Evolutionary conservation across 225 moss, liverwort and hornwort genomes (phyloP).

Genomic region (Bryoerythrophyllum caledonicum): DNA sequence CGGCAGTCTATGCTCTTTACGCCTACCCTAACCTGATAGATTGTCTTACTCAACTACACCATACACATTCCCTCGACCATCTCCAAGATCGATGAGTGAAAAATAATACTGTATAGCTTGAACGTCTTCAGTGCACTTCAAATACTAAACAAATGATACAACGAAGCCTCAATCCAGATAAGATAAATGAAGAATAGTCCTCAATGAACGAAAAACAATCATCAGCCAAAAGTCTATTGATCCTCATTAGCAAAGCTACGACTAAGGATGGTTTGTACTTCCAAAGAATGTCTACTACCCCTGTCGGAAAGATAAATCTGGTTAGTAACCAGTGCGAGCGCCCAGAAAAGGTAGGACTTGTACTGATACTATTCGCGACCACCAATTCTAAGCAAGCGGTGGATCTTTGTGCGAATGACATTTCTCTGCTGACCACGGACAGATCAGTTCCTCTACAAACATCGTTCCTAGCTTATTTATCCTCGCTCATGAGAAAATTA

Average conservation of each 20-base stretch:
- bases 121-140: neutral
- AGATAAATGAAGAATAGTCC: constrained; percentile 10
- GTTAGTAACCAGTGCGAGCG: constrained; percentile 1
- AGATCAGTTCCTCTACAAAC: constrained; percentile 19
- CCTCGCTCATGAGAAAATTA: constrained; percentile 17
- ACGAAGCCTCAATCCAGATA: neutral
- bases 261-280: constrained; percentile 11
- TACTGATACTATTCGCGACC: neutral
- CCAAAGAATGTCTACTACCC: constrained; percentile 1
- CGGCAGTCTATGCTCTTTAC: neutral
- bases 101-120: neutral
- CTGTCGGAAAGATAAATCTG: constrained; percentile 3
- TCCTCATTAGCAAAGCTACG: constrained; percentile 3
- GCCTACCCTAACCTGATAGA: neutral
- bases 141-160: constrained; percentile 10
- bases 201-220: neutral
- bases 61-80: neutral
- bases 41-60: neutral
- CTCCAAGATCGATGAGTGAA: neutral
- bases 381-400: constrained; percentile 9
- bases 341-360: constrained; percentile 14
- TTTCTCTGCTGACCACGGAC: constrained; percentile 18
- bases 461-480: constrained; percentile 14
- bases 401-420: neutral
- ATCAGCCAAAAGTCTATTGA: constrained; percentile 3